phyloP scores from a whole-genome alignment of 1,284 basidiomycete species.

The Cutaneotrichosporon cyanovorans region DNA sequence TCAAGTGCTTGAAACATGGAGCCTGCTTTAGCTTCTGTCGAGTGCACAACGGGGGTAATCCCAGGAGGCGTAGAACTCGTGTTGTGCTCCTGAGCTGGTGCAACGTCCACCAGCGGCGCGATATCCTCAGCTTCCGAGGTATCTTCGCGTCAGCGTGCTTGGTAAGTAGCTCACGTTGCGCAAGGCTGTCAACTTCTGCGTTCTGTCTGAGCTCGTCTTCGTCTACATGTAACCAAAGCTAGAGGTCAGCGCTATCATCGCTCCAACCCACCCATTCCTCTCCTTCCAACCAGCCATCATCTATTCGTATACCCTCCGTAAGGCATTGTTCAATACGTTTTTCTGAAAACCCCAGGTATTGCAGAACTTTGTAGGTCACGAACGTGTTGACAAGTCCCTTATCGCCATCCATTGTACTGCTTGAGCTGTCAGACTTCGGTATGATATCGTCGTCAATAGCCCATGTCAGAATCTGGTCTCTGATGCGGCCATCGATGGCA shows the following conservation, averaged over 20 bases:
- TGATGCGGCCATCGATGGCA: conserved; percentile 56
- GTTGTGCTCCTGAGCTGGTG: neutral
- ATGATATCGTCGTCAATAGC: conserved; percentile 18
- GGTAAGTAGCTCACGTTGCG: too few species aligned
- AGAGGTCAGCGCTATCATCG: conserved; percentile 5
- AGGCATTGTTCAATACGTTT: conserved; percentile 51
- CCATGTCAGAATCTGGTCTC: conserved; percentile 54
- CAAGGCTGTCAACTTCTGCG: too few species aligned
- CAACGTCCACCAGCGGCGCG: conserved; percentile 8
- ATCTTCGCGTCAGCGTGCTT: too few species aligned
- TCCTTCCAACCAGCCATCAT: conserved; percentile 80
- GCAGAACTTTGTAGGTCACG: conserved; percentile 73
- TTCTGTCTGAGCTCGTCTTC: conserved; percentile 57
- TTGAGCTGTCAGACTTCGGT: too few species aligned
- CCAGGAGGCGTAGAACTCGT: too few species aligned
- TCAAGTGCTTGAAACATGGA: conserved; percentile 31
- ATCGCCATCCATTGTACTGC: conserved; percentile 50
- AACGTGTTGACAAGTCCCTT: conserved; percentile 66
- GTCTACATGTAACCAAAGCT: conserved; percentile 65
- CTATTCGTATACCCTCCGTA: conserved; percentile 27
- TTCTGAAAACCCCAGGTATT: conserved; percentile 72
- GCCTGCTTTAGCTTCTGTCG: conserved; percentile 1
- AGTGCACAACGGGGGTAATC: too few species aligned
- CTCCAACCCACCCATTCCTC: conserved; percentile 69
- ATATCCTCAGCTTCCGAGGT: too few species aligned